Evolutionary conservation across 2,329 filamentous ascomycete genomes (phyloP), one percentile per base, ranked within the genome.

Genomic region (Thielaviopsis euricoi): DNA sequence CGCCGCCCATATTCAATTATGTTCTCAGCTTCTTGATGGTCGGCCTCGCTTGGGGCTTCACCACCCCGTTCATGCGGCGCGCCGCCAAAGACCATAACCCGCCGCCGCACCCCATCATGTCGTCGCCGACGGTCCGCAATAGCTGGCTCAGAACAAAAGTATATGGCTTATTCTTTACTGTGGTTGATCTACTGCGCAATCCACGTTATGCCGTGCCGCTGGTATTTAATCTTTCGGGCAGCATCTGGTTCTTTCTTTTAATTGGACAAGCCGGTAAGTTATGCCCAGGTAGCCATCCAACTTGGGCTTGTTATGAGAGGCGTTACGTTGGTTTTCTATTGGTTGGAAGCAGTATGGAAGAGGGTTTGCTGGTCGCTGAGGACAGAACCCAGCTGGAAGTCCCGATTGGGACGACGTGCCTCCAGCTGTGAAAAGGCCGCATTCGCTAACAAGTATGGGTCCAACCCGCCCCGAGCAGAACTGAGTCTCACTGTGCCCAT

Each of bases 231-330:
- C 72, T 97, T 56, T 95, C 91, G 2, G 91, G 91, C 29, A 95
- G 89, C 67, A 78, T 96, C 58, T 97, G 91, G 91, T 97, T 97
- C 71, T 97, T 97, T 65, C 71, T 97, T 64, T 74, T 97, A 63
- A 91, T 97, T 71, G 91, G 91, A 6, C 82, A 93, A 69, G 90
- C 90, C 65, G 89, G 89, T 94, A 71, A 64, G 85, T 78, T 60
- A 25, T 22, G 12, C 46, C 21, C 55, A 26, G n/a, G n/a, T n/a
- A n/a, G n/a, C n/a, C n/a, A n/a, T n/a, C n/a, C n/a, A n/a, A n/a
- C n/a, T n/a, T n/a, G n/a, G n/a, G n/a, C n/a, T n/a, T n/a, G n/a
- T n/a, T n/a, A n/a, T n/a, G n/a, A n/a, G n/a, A n/a, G n/a, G n/a
- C n/a, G n/a, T 43, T 56, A 22, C 57, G 12, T 52, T 15, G 43